Conservation (phyloP, 805 yeast species). For the Barnettozyma siamensis region DNA sequence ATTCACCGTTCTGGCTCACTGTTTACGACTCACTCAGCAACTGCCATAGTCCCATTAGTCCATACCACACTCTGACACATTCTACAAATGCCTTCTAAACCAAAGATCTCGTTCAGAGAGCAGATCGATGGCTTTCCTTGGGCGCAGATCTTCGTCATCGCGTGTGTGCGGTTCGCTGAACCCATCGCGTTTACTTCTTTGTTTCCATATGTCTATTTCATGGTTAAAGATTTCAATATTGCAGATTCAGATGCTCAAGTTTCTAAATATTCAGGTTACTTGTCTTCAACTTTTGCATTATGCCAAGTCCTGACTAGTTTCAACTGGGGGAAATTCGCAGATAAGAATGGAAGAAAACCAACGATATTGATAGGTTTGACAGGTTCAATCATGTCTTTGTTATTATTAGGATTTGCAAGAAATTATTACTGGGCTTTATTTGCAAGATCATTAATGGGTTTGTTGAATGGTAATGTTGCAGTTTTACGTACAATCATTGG, state of each 20-base stretch:
- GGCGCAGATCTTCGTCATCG: slow-evolving; percentile 38
- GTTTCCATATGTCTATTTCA: slow-evolving; percentile 59
- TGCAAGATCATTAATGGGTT: slow-evolving; percentile 50
- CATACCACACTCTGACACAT: too few relatives aligned
- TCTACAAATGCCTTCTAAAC: slow-evolving; percentile 4
- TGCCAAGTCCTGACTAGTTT: slow-evolving; percentile 52
- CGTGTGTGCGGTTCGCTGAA: slow-evolving; percentile 49
- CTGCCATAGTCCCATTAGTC: too few relatives aligned
- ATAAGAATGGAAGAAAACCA: slow-evolving; percentile 50
- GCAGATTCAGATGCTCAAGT: slow-evolving; percentile 48
- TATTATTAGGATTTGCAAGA: slow-evolving; percentile 48
- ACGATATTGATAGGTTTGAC: slow-evolving; percentile 45
- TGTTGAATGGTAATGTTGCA: slow-evolving; percentile 58
- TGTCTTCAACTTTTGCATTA: slow-evolving; percentile 57
- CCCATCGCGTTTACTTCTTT: slow-evolving; percentile 60
- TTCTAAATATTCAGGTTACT: slow-evolving; percentile 55
- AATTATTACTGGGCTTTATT: slow-evolving; percentile 47
- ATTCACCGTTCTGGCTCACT: too few relatives aligned
- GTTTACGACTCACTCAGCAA: too few relatives aligned
- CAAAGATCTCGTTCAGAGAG: slow-evolving; percentile 34
- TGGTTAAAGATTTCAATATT: slow-evolving; percentile 53
- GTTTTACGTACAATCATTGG: slow-evolving; percentile 60
- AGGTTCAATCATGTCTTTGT: slow-evolving; percentile 44
- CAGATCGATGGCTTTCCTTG: slow-evolving; percentile 54
- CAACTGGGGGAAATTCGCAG: slow-evolving; percentile 55